Evolutionary conservation across 805 yeast species (phyloP).

Genomic region (Tetrapisispora fleetii): DNA sequence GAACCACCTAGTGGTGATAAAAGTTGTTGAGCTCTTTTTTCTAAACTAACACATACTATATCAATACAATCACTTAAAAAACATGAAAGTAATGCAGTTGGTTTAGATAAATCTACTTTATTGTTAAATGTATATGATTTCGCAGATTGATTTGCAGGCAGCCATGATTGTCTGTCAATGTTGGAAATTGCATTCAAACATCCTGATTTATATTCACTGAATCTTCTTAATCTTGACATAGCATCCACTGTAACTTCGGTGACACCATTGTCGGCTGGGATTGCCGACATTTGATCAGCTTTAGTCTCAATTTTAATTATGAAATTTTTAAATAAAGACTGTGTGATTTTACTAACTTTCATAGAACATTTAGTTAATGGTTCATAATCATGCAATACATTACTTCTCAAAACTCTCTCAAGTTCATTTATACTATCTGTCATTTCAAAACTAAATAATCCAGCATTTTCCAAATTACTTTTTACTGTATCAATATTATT

Average conservation of each 20-base stretch:
- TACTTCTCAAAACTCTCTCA: slow-evolving; percentile 25
- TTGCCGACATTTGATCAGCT: slow-evolving; percentile 34
- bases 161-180: slow-evolving; percentile 56
- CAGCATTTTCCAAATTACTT: slow-evolving; percentile 36
- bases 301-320: slow-evolving; percentile 46
- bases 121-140: slow-evolving; percentile 20
- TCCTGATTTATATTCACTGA: slow-evolving; percentile 53
- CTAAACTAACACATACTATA: slow-evolving; percentile 55
- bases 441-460: slow-evolving; percentile 48
- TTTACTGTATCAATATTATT: slow-evolving; percentile 34
- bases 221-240: slow-evolving; percentile 54
- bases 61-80: slow-evolving; percentile 74
- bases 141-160: slow-evolving; percentile 40
- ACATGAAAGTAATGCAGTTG: slow-evolving; percentile 47
- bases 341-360: slow-evolving; percentile 23
- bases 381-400: slow-evolving; percentile 15
- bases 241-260: slow-evolving; percentile 65
- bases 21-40: slow-evolving; percentile 40
- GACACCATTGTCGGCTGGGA: slow-evolving; percentile 62
- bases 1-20: slow-evolving; percentile 15
- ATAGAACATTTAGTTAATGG: slow-evolving; percentile 21
- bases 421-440: slow-evolving; percentile 38
- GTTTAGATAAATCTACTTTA: slow-evolving; percentile 11
- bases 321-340: slow-evolving; percentile 44
- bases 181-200: slow-evolving; percentile 37